Conservation (phyloP, 352 stramenopile genomes). For the Stramenopiles sp. region DNA sequence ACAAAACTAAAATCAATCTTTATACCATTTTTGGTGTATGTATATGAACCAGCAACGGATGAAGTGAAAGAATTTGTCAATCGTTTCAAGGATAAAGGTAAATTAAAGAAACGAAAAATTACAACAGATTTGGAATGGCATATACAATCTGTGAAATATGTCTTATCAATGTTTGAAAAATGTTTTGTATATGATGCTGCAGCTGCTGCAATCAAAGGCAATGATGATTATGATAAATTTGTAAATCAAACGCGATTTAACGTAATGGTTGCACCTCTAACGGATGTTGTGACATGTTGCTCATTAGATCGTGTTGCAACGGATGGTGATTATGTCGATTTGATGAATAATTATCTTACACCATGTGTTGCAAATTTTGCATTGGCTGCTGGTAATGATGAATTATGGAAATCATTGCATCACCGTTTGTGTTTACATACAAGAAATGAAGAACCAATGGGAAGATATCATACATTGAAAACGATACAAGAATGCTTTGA, state of each 20-base stretch:
- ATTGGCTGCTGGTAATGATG: constrained; percentile 54
- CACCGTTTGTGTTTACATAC: constrained; percentile 64
- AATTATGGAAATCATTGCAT: constrained; percentile 63
- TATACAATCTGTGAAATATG: constrained; percentile 30
- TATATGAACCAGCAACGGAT: constrained; percentile 30
- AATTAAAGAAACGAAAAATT: not conserved
- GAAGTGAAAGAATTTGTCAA: constrained; percentile 30
- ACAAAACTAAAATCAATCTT: constrained; percentile 56
- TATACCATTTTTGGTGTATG: constrained; percentile 54
- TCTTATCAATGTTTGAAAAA: constrained; percentile 43
- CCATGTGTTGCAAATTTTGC: constrained; percentile 46
- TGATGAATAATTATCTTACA: constrained; percentile 41
- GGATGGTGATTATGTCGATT: constrained; percentile 23
- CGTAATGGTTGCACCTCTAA: constrained; percentile 37
- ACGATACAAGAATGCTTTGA: constrained; percentile 56
- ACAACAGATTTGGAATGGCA: constrained; percentile 24
- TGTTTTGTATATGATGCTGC: constrained; percentile 52
- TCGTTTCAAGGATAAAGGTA: constrained; percentile 13
- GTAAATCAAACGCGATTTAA: constrained; percentile 59
- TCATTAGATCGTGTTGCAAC: constrained; percentile 36
- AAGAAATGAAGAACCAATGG: constrained; percentile 31
- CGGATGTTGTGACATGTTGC: constrained; percentile 30
- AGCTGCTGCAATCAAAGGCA: not conserved
- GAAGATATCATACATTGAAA: constrained; percentile 47
- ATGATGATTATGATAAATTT: constrained; percentile 31